phyloP scores from a whole-genome alignment of 352 stramenopile genomes.

The Pythium rhizo-oryzae region DNA sequence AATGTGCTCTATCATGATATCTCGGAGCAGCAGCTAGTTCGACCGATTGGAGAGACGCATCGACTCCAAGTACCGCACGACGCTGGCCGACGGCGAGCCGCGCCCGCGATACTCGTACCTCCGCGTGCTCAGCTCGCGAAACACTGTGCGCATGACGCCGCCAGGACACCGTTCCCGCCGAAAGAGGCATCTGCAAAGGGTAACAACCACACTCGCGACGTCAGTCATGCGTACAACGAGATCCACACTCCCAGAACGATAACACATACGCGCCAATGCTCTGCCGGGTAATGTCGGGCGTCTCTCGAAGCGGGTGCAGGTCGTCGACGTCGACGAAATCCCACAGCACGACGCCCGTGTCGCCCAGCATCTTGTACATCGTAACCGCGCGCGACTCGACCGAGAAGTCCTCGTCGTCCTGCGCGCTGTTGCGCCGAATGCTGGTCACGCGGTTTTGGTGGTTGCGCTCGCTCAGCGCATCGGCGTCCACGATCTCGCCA shows the following conservation, averaged over 20 bases:
- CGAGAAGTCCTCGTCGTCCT: slow-evolving; percentile 1
- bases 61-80: slow-evolving; percentile 6
- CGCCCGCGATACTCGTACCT: slow-evolving; percentile 10
- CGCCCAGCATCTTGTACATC: slow-evolving; percentile 27
- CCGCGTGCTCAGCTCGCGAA: slow-evolving; percentile 13
- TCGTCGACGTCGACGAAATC: slow-evolving; percentile 40
- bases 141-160: slow-evolving; percentile 13
- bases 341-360: slow-evolving; percentile 32
- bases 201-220: background rate
- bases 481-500: slow-evolving; percentile 20
- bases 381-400: slow-evolving; percentile 34
- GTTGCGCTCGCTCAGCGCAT: slow-evolving; percentile 6
- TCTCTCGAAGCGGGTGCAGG: slow-evolving; percentile 23
- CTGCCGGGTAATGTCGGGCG: slow-evolving; percentile 25
- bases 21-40: slow-evolving; percentile 1
- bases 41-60: background rate
- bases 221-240: background rate
- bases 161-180: slow-evolving; percentile 10
- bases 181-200: slow-evolving; percentile 9
- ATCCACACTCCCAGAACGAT: background rate
- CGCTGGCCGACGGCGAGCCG: slow-evolving; percentile 4
- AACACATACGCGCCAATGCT: slow-evolving; percentile 18
- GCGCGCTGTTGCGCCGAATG: background rate
- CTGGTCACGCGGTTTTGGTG: slow-evolving; percentile 14
- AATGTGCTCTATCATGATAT: slow-evolving; percentile 4